Conservation (phyloP, 495 filamentous ascomycete genomes). For the Penicillium psychrofluorescens region DNA sequence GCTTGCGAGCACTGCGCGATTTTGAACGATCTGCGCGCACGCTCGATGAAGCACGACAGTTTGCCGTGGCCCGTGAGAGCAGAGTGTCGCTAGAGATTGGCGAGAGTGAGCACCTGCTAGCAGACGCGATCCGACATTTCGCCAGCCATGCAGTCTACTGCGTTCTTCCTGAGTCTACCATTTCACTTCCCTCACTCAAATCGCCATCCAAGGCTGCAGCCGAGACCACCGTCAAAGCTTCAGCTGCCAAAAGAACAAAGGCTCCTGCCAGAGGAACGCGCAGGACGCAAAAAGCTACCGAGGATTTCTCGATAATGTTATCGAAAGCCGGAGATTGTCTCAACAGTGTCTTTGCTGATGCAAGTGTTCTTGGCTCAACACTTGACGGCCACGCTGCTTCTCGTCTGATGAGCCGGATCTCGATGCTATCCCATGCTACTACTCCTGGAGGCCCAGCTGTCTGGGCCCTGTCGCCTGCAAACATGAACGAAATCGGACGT, state of each 20-base stretch:
- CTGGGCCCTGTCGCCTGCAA: slow-evolving; percentile 33
- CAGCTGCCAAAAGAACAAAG: slow-evolving; percentile 18
- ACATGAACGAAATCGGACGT: slow-evolving; percentile 40
- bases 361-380: slow-evolving; percentile 35
- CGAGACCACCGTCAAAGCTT: slow-evolving; percentile 13
- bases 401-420: slow-evolving; percentile 39
- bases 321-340: slow-evolving; percentile 34
- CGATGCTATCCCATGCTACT: slow-evolving; percentile 39
- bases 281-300: slow-evolving; percentile 25
- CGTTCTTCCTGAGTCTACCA: slow-evolving; percentile 83
- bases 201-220: slow-evolving; percentile 17
- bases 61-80: slow-evolving; percentile 27
- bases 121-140: slow-evolving; percentile 59
- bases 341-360: slow-evolving; percentile 28
- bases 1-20: slow-evolving; percentile 28
- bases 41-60: slow-evolving; percentile 26
- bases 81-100: slow-evolving; percentile 36
- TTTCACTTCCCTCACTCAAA: slow-evolving; percentile 65
- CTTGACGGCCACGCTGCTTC: slow-evolving; percentile 38
- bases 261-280: slow-evolving; percentile 22
- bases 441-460: slow-evolving; percentile 20
- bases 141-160: slow-evolving; percentile 77
- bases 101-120: slow-evolving; percentile 41
- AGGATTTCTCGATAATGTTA: slow-evolving; percentile 36
- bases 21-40: slow-evolving; percentile 31